Evolutionary conservation across 2,329 filamentous ascomycete genomes (phyloP), one percentile per base, ranked within the genome.

Genomic region (Colletotrichum lupini): DNA sequence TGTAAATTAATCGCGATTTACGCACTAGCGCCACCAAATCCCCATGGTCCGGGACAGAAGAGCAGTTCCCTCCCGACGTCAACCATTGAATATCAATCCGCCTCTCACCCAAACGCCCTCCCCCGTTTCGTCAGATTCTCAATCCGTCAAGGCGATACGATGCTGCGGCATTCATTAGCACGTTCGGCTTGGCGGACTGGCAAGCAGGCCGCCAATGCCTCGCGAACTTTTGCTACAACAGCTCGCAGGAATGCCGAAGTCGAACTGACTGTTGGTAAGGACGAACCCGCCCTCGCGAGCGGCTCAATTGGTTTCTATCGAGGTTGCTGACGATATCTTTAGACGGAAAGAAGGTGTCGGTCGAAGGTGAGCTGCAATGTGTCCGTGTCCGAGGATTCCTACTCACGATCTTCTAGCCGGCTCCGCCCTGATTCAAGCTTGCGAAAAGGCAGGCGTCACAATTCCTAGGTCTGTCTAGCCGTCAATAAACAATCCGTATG

Each of bases 311-410:
- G 75, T 62, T 32, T 68, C 19, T 37, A 53, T 57, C 60, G 74
- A 53, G 35, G 49, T 74, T 75, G 79, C 82, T 85, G 79, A 85
- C 80, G 57, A 66, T 67, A 58, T 70, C 58, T 77, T 57, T 82
- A 95, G 96, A 99, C 91, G 97, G 96, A 82, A 98, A 98, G 89
- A 97, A 98, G 87, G 93, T 99, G 69, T 98, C 95, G 76, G 95
- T 99, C 83, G 95, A 98, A 94, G 95, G 95, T 97, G 80, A 53
- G 68, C 72, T 49, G 72, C 64, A 67, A 57, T 59, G 71, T 79
- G 68, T 74, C 55, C 61, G 71, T 68, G 66, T 74, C 63, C 35
- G 72, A 37, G 62, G 35, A 46, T 56, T 59, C 62, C 52, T 74
- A 61, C 74, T 76, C 65, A 76, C 75, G 32, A 67, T 62, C 79